A percentile compares a stretch with the other conserved stretches of the same genome.
These are phyloP conservation scores for Avicennia marina DNA, from an alignment of 257 asterid genomes.

Conservation along the genomic window DNA sequence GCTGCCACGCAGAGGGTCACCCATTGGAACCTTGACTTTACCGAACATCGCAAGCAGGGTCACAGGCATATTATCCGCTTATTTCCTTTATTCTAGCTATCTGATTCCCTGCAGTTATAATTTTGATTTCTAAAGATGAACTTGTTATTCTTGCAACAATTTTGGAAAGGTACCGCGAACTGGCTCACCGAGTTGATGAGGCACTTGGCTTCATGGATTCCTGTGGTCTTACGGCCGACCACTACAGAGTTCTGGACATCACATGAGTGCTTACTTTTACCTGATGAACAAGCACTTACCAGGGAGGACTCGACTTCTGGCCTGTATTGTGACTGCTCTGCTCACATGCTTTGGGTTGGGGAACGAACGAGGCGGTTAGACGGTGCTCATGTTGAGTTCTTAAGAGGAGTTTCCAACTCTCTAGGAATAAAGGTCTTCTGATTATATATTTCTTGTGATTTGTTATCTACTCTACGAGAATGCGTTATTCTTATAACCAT, in stretches of 20 bases:
- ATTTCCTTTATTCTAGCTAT: not conserved
- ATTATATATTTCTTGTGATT: not conserved
- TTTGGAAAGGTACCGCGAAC: constrained; percentile 49
- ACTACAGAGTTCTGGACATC: constrained; percentile 75
- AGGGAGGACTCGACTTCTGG: constrained; percentile 77
- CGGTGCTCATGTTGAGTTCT: constrained; percentile 71
- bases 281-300: constrained; percentile 70
- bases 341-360: no score
- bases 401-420: constrained; percentile 65
- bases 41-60: constrained; percentile 67
- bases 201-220: constrained; percentile 75
- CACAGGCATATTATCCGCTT: constrained; percentile 39
- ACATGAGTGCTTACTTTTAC: constrained; percentile 65
- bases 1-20: constrained; percentile 77
- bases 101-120: not conserved
- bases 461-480: not conserved
- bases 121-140: not conserved
- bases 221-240: constrained; percentile 58
- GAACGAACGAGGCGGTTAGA: constrained; percentile 67
- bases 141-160: constrained; percentile 12
- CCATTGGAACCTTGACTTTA: constrained; percentile 79
- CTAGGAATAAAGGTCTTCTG: constrained; percentile 58
- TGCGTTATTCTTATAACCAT: not conserved
- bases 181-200: constrained; percentile 72
- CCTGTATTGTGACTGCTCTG: constrained; percentile 64